phyloP scores from a whole-genome alignment of 1,284 basidiomycete genomes.

The Vanrija pseudolonga region DNA sequence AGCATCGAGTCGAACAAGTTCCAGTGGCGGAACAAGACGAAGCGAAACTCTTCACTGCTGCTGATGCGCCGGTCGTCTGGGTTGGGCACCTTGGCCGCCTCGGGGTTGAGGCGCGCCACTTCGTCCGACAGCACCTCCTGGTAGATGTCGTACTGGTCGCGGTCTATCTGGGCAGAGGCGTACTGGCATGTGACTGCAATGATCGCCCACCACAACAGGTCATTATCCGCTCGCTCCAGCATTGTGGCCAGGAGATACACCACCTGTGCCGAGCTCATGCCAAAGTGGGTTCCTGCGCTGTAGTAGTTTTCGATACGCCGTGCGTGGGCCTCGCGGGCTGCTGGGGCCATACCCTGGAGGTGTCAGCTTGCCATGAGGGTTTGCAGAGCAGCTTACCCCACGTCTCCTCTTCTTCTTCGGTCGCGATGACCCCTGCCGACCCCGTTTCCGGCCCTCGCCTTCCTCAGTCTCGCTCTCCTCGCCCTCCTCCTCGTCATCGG shows the following conservation, averaged over 20 bases:
- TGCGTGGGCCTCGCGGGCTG: slow-evolving; percentile 63
- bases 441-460: slow-evolving; percentile 58
- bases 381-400: slow-evolving; percentile 9
- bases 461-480: slow-evolving; percentile 20
- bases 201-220: slow-evolving; percentile 92
- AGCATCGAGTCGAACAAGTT: slow-evolving; percentile 96
- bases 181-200: slow-evolving; percentile 93
- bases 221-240: slow-evolving; percentile 86
- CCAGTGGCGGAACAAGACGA: slow-evolving; percentile 96
- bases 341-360: slow-evolving; percentile 57
- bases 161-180: slow-evolving; percentile 77
- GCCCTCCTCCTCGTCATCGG: slow-evolving; percentile 44
- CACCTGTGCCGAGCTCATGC: slow-evolving; percentile 83
- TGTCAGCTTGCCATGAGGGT: slow-evolving; percentile 1
- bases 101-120: slow-evolving; percentile 79
- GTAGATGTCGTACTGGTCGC: slow-evolving; percentile 76
- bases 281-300: slow-evolving; percentile 75
- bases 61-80: slow-evolving; percentile 76
- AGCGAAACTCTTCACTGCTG: slow-evolving; percentile 79
- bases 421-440: slow-evolving; percentile 29
- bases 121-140: slow-evolving; percentile 78
- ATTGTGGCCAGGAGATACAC: slow-evolving; percentile 86
- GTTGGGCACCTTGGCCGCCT: slow-evolving; percentile 37
- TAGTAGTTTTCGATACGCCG: slow-evolving; percentile 76
- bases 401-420: slow-evolving; percentile 27